A percentile compares a stretch with the other conserved stretches of the same genome.
phyloP scores from a whole-genome alignment of 148 eudicot genomes.

The Silene latifolia region DNA sequence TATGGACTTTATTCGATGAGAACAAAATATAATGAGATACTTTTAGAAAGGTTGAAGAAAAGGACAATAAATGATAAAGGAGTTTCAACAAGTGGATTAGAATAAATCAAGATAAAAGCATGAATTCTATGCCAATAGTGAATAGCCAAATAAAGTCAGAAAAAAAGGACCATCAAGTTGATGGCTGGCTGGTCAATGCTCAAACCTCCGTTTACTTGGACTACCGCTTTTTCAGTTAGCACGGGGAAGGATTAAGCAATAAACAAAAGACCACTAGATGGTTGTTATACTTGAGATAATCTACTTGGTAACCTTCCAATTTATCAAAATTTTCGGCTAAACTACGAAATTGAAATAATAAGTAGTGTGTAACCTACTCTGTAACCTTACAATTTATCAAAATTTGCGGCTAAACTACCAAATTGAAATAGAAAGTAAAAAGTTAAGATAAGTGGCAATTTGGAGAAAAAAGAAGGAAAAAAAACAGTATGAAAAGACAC shows the following conservation, averaged over 20 bases:
- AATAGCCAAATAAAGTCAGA: neutral
- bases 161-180: neutral
- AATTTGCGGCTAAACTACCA: too few relatives aligned
- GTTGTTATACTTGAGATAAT: neutral
- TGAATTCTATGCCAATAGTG: neutral
- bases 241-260: neutral
- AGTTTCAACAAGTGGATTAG: neutral
- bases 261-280: neutral
- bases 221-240: neutral
- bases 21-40: neutral
- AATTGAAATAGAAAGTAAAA: neutral
- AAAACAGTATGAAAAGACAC: too few relatives aligned
- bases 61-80: neutral
- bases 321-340: too few relatives aligned
- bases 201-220: neutral
- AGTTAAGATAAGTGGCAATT: neutral
- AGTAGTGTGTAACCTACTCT: neutral
- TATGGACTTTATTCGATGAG: neutral
- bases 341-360: neutral
- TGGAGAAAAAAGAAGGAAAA: too few relatives aligned
- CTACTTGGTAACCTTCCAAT: too few relatives aligned
- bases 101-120: too few relatives aligned
- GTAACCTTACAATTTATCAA: neutral
- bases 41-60: neutral
- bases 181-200: neutral